Conservation (phyloP, 2,329 filamentous ascomycete genomes). For the Colletotrichum nymphaeae region DNA sequence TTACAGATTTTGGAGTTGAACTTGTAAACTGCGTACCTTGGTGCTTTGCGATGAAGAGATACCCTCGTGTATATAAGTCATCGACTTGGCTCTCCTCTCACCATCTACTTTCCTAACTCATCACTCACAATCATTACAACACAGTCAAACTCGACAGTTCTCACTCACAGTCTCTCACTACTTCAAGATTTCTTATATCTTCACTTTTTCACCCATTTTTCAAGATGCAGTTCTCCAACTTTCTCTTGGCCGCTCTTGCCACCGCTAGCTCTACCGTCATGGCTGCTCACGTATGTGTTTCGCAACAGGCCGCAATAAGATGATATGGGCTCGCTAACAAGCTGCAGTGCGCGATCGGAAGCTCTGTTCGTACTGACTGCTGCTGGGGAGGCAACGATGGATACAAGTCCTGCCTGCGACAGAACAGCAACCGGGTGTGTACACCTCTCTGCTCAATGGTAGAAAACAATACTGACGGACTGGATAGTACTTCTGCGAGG, state of each 20-base stretch:
- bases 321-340: neutral
- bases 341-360: neutral
- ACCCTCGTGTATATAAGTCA: no score
- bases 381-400: constrained; percentile 8
- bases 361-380: neutral
- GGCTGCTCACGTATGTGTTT: neutral
- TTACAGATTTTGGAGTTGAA: no score
- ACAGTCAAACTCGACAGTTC: neutral
- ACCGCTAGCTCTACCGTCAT: neutral
- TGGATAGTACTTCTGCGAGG: neutral
- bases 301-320: no score
- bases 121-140: no score
- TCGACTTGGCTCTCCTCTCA: no score
- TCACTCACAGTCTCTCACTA: neutral
- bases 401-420: neutral
- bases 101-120: no score
- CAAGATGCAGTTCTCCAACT: neutral
- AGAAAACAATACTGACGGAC: no score
- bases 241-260: neutral
- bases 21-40: no score
- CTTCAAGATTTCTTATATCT: neutral
- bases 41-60: no score
- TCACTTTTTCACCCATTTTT: neutral
- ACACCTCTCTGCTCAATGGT: no score
- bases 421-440: neutral